Percentiles rank a stretch among this genome's conserved stretches.
Conservation (phyloP, 257 asterid genomes). For the Salvia hispanica region DNA sequence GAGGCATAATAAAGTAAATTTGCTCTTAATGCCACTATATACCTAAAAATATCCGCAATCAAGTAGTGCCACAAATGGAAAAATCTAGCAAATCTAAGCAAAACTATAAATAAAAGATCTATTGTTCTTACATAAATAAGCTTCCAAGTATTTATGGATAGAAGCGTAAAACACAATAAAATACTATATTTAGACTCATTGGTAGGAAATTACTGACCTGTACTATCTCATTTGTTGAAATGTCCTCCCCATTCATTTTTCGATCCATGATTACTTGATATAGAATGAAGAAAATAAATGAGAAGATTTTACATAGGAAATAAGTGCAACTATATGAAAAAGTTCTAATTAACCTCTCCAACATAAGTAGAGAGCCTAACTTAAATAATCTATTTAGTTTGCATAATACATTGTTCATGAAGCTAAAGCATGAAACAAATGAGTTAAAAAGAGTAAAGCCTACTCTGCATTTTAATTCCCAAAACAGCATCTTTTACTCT, state of each 20-base stretch:
- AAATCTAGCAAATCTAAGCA: conserved; percentile 18
- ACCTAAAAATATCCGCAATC: neutral
- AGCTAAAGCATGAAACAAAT: conserved; percentile 20
- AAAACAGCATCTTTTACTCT: conserved; percentile 16
- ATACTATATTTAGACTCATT: conserved; percentile 16
- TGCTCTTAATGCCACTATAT: conserved; percentile 18
- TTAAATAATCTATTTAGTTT: conserved; percentile 7
- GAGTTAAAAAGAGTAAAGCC: conserved; percentile 13
- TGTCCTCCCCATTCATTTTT: conserved; percentile 79
- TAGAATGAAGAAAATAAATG: conserved; percentile 36
- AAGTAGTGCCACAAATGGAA: conserved; percentile 20
- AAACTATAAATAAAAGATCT: conserved; percentile 16
- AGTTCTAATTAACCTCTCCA: conserved; percentile 22
- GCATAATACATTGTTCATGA: conserved; percentile 11
- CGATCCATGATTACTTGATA: conserved; percentile 86
- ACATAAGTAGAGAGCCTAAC: conserved; percentile 7
- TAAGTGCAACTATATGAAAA: conserved; percentile 21
- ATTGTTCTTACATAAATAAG: conserved; percentile 4
- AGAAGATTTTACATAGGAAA: conserved; percentile 34
- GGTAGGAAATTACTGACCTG: conserved; percentile 57
- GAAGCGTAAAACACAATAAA: conserved; percentile 13
- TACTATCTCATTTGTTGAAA: conserved; percentile 68
- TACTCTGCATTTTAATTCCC: conserved; percentile 11
- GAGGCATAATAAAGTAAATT: conserved; percentile 1
- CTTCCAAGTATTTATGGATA: conserved; percentile 10